Evolutionary conservation across 2,329 filamentous ascomycete species (phyloP).

Genomic region (Lecanicillium sp.): DNA sequence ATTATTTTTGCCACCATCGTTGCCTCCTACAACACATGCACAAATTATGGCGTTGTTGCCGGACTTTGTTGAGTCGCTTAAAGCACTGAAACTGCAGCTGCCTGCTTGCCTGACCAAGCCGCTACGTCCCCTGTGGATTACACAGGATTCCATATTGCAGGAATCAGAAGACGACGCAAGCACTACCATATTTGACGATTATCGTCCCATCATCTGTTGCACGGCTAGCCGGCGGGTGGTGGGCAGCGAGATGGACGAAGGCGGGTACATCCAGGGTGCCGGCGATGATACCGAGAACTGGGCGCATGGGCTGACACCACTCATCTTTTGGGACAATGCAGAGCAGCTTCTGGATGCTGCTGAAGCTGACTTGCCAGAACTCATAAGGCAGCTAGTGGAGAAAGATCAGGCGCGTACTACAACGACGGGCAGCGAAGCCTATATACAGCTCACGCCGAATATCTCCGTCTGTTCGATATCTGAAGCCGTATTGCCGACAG

Average conservation of each 20-base stretch:
- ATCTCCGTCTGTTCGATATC: conserved; percentile 34
- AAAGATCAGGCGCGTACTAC: conserved; percentile 18
- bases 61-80: conserved; percentile 46
- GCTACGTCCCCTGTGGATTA: conserved; percentile 74
- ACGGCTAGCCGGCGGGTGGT: conserved; percentile 71
- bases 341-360: conserved; percentile 52
- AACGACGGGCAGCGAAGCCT: conserved; percentile 7
- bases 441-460: conserved; percentile 28
- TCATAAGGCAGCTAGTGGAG: conserved; percentile 42
- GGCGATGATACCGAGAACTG: conserved; percentile 94
- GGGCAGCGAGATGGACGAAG: conserved; percentile 58
- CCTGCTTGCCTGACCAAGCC: conserved; percentile 59
- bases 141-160: conserved; percentile 53
- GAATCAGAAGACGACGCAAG: conserved; percentile 2
- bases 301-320: conserved; percentile 72
- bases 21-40: conserved; percentile 64
- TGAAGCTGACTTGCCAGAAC: conserved; percentile 56
- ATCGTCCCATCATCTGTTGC: conserved; percentile 73
- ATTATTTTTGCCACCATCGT: conserved; percentile 65
- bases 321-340: conserved; percentile 71
- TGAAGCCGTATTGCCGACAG: too few species aligned
- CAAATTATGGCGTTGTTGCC: conserved; percentile 64
- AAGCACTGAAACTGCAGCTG: conserved; percentile 53
- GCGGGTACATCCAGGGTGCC: conserved; percentile 81
- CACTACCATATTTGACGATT: conserved; percentile 45